Evolutionary conservation across 2,329 filamentous ascomycete genomes (phyloP), one percentile per base, ranked within the genome.

Genomic region (Sporothrix sp.): DNA sequence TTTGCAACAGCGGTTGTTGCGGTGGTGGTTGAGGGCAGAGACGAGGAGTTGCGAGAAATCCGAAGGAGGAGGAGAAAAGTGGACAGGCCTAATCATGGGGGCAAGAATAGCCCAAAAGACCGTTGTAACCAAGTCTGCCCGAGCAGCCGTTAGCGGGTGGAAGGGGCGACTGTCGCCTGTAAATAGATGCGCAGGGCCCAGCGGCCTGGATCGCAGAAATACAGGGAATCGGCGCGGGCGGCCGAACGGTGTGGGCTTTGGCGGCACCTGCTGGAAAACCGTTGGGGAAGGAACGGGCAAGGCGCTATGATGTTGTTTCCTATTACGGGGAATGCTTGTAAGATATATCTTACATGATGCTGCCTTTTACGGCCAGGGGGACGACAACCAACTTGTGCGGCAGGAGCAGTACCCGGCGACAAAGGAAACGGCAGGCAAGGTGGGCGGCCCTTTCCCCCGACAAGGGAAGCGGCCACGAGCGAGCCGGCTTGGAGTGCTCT

Each of bases 81-180:
- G 40, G 49, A 25, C 23, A 42, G 30, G 27, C 9, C 45, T 39
- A 48, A 39, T 35, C n/a, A n/a, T n/a, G n/a, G n/a, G n/a, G n/a
- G n/a, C n/a, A n/a, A n/a, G n/a, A 46, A 50, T 51, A 51, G 27
- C 42, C 40, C 13, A 16, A 20, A 40, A 40, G 20, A 38, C 35
- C 9, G 27, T 32, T 20, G 27, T 18, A 18, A 40, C 36, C 7
- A 20, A 28, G 43, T 47, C 46, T 35, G 42, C 43, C 21, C 23
- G 33, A 27, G 27, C 32, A 46, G 28, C 33, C 18, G 20, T 20
- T 27, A 7, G 18, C 20, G 32, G 43, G 21, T 16, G 25, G 16
- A 39, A 20, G 18, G 35, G 25, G 14, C 14, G 30, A 35, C 14
- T 11, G 21, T 28, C 14, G 6, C 18, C 14, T 28, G 7, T 28